Base-by-base conservation (phyloP, 257 asterid genomes). In the Rauvolfia tetraphylla region DNA sequence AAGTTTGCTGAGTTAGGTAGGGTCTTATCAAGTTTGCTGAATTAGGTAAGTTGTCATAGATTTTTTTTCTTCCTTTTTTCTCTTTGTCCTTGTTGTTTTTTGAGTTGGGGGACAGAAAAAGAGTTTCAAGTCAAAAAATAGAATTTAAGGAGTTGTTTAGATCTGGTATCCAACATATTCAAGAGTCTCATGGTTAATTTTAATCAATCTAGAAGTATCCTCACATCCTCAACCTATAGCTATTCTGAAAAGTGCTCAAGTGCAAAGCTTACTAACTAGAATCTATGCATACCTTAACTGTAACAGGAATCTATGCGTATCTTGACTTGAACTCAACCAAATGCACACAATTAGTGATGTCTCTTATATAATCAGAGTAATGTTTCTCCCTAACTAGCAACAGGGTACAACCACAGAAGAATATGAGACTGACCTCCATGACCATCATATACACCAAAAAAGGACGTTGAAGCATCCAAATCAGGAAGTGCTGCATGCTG, bases 371-470 rank as follows among this genome's bases (percentile, higher is more conserved):
- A n/a, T 22, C 58, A 36, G 14, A 65, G 23, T 0, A 18, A 22
- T 34, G 15, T 23, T 67, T 4, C 33, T 41, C 42, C 27, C 10
- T 7, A 22, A 14, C 36, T 27, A 63, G n/a, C 38, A 54, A 66
- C 71, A 79, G 25, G n/a, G 29, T 41, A 31, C 58, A 76, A 59
- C 62, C 34, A 66, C 41, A 63, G 49, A 68, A 79, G 68, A 51
- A 80, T 68, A 76, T 79, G 58, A 80, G 74, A 76, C 86, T 59
- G 82, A 95, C 98, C 98, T 84, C 98, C 98, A 79, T 95, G 98
- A 75, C 98, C 98, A 77, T 95, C 98, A 81, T 92, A 95, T 77
- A 95, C 98, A 78, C 98, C 98, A 84, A 95, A 95, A 90, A 88
- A 94, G 42, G 98, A 90, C 58, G 97, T 94, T 61, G 89, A 84